A percentile compares a stretch with the other conserved stretches of the same genome.
These are phyloP conservation scores for Papiliotrema laurentii DNA, from an alignment of 1,284 basidiomycete genomes.

Conservation along the genomic window DNA sequence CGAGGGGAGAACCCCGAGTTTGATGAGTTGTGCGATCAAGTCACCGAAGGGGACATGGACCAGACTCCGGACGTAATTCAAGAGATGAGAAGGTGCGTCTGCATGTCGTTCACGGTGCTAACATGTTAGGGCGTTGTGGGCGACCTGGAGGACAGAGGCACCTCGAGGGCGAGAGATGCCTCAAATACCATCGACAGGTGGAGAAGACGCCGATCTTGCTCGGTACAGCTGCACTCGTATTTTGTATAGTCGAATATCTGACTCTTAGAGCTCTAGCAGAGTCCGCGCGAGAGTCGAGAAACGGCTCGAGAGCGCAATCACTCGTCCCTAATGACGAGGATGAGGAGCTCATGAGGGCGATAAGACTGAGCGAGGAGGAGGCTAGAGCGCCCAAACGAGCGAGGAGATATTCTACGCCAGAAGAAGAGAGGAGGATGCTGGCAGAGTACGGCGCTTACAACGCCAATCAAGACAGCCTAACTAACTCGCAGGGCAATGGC, in stretches of 20 bases:
- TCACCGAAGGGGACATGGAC: slow-evolving; percentile 15
- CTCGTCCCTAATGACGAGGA: slow-evolving; percentile 9
- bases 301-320: slow-evolving; percentile 1
- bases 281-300: slow-evolving; percentile 9
- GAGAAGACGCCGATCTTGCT: slow-evolving; percentile 36
- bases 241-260: not conserved
- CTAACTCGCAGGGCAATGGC: slow-evolving; percentile 26
- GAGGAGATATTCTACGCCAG: slow-evolving; percentile 32
- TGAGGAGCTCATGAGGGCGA: slow-evolving; percentile 24
- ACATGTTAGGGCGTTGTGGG: slow-evolving; percentile 33
- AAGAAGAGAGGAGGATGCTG: slow-evolving; percentile 35
- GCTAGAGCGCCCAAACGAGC: slow-evolving; percentile 22
- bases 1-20: slow-evolving; percentile 31
- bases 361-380: slow-evolving; percentile 24
- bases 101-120: slow-evolving; percentile 3
- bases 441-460: slow-evolving; percentile 28
- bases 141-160: slow-evolving; percentile 31
- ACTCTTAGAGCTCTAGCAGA: slow-evolving; percentile 10
- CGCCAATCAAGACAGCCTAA: not conserved
- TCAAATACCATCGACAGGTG: not conserved
- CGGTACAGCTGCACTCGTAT: slow-evolving; percentile 16
- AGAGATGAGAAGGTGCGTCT: slow-evolving; percentile 30
- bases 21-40: slow-evolving; percentile 24
- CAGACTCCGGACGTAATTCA: slow-evolving; percentile 14
- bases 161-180: slow-evolving; percentile 1